A percentile compares a stretch with the other conserved stretches of the same genome.
Evolutionary conservation across 306 rosid species (phyloP).

Genomic region (Dryas octopetala): DNA sequence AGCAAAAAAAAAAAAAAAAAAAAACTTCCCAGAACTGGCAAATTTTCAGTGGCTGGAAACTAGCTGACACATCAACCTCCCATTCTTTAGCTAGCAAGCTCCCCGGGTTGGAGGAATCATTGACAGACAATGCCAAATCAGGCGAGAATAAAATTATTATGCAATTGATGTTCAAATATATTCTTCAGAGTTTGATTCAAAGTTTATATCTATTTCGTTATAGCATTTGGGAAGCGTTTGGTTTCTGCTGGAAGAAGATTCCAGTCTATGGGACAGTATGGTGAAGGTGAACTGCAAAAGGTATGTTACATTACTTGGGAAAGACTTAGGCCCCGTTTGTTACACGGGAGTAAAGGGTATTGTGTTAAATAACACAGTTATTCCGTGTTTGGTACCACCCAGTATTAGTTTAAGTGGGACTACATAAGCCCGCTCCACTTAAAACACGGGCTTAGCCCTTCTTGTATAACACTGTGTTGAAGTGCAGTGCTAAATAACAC

Average conservation of each 20-base stretch:
- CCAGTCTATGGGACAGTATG: conserved; percentile 94
- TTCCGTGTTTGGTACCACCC: too few relatives aligned
- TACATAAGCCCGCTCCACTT: too few relatives aligned
- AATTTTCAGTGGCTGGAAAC: conserved; percentile 33
- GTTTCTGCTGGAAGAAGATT: conserved; percentile 81
- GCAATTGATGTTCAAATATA: conserved; percentile 18
- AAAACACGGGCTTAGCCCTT: too few relatives aligned
- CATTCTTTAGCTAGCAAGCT: conserved; percentile 58
- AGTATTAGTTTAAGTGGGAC: too few relatives aligned
- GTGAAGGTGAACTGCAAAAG: conserved; percentile 87
- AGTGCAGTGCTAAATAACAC: too few relatives aligned
- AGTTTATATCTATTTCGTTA: conserved; percentile 25
- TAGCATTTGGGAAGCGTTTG: conserved; percentile 87
- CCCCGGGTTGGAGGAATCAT: conserved; percentile 55
- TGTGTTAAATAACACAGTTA: too few relatives aligned
- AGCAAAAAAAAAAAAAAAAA: not conserved
- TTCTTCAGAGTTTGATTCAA: conserved; percentile 26
- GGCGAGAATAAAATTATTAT: conserved; percentile 46
- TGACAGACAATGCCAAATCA: conserved; percentile 63
- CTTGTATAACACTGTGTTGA: too few relatives aligned
- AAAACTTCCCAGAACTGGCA: not conserved
- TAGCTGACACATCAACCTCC: conserved; percentile 76
- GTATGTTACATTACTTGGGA: conserved; percentile 36
- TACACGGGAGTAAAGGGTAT: too few relatives aligned
- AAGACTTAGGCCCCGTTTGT: too few relatives aligned